These are phyloP conservation scores for Chrysanthemum makinoi DNA, from an alignment of 129 eudicot species.

Conservation along the genomic window DNA sequence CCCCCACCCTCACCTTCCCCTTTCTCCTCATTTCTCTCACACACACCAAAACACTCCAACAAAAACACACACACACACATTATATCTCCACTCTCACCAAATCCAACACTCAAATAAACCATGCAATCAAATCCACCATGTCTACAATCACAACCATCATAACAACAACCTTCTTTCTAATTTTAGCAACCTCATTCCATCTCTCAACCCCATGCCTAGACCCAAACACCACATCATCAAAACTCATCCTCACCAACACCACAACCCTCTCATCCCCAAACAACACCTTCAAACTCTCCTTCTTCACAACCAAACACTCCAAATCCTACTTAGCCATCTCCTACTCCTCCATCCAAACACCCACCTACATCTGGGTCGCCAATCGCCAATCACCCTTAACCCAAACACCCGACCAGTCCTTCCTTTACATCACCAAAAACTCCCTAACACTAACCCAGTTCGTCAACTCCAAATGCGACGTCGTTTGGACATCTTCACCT, in stretches of 20 bases:
- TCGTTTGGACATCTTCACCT: conserved; percentile 45
- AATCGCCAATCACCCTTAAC: conserved; percentile 58
- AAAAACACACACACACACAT: no score
- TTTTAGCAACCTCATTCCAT: no score
- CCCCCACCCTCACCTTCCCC: conserved; percentile 16
- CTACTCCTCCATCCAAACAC: conserved; percentile 75
- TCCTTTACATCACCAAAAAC: conserved; percentile 37
- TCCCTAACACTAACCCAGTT: conserved; percentile 41
- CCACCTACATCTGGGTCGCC: conserved; percentile 87
- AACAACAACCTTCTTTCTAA: no score
- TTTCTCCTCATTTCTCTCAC: no score
- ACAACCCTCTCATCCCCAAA: conserved; percentile 1
- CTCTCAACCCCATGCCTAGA: no score
- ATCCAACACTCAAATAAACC: no score
- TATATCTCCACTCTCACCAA: no score
- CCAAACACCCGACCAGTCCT: conserved; percentile 27
- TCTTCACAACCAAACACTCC: conserved; percentile 42
- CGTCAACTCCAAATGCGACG: conserved; percentile 23
- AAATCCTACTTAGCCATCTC: conserved; percentile 70
- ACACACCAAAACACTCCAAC: no score
- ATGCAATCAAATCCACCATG: no score
- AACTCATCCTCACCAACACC: no score
- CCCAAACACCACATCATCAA: no score
- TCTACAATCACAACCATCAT: no score
- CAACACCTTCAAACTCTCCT: conserved; percentile 56